Percentiles rank a stretch among this genome's conserved stretches.
Evolutionary conservation across 768 basidiomycete genomes (phyloP).

Genomic region (Strobilomyces confusus): DNA sequence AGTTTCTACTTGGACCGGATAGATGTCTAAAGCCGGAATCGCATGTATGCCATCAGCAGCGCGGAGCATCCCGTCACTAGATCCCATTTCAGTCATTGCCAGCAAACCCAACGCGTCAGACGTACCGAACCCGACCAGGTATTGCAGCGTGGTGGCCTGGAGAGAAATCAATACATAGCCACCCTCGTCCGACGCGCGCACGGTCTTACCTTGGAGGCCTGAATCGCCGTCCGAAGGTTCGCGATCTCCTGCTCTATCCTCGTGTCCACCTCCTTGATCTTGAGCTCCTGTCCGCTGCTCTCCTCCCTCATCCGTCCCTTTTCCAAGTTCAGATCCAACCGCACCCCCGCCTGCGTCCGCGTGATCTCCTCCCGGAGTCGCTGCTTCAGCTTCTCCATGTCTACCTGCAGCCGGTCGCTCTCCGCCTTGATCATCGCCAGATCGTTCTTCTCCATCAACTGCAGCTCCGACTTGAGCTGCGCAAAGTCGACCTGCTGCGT

Average conservation of each 20-base stretch:
- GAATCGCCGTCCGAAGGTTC: slow-evolving; percentile 74
- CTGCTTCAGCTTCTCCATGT: slow-evolving; percentile 94
- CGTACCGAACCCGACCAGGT: slow-evolving; percentile 83
- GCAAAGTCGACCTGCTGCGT: slow-evolving; percentile 97
- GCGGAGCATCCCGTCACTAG: slow-evolving; percentile 84
- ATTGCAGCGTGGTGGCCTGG: slow-evolving; percentile 82
- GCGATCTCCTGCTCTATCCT: slow-evolving; percentile 96
- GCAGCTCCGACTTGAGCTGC: slow-evolving; percentile 92
- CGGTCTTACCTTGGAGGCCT: slow-evolving; percentile 69
- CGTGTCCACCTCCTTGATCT: slow-evolving; percentile 97
- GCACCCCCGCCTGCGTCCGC: slow-evolving; percentile 87
- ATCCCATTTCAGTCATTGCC: slow-evolving; percentile 4
- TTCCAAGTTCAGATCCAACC: slow-evolving; percentile 93
- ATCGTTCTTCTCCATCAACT: slow-evolving; percentile 96
- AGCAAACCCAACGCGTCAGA: slow-evolving; percentile 6
- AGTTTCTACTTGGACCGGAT: neutral
- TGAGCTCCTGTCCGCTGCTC: slow-evolving; percentile 84
- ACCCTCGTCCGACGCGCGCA: neutral
- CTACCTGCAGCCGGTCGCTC: slow-evolving; percentile 87
- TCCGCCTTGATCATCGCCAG: slow-evolving; percentile 93
- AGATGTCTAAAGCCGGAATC: slow-evolving; percentile 47
- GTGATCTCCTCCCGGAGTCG: slow-evolving; percentile 88
- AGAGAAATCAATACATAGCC: slow-evolving; percentile 2
- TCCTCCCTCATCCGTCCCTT: slow-evolving; percentile 96
- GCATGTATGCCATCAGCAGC: slow-evolving; percentile 81